Evolutionary conservation across 768 basidiomycete genomes (phyloP).

Genomic region (Paxillus involutus): DNA sequence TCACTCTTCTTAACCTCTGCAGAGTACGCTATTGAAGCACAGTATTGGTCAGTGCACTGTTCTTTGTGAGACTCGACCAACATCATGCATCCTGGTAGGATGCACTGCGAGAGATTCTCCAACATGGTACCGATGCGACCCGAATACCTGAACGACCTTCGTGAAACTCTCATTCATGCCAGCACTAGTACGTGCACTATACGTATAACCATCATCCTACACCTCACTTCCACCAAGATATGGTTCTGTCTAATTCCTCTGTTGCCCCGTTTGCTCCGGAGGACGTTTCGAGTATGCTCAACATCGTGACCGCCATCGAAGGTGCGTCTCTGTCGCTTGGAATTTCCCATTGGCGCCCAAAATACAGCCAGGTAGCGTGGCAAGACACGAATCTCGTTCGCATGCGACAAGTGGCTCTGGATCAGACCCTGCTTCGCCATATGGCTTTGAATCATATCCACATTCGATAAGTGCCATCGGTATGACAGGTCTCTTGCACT

Average conservation of each 20-base stretch:
- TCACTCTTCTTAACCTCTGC: background rate
- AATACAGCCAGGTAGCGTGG: background rate
- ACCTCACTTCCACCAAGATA: slow-evolving; percentile 9
- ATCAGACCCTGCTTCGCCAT: no score
- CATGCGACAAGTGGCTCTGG: no score
- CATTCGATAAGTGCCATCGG: background rate
- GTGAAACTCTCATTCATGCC: slow-evolving; percentile 8
- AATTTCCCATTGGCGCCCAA: background rate
- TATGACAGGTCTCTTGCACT: background rate
- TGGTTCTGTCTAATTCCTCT: slow-evolving; percentile 12
- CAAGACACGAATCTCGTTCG: no score
- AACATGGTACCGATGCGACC: background rate
- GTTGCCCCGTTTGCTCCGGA: slow-evolving; percentile 10
- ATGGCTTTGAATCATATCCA: background rate
- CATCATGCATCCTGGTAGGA: slow-evolving; percentile 13
- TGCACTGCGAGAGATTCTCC: slow-evolving; percentile 20
- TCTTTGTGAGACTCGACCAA: background rate
- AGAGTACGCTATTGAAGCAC: slow-evolving; percentile 24
- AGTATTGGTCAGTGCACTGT: slow-evolving; percentile 24
- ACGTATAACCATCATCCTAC: background rate
- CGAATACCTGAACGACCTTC: background rate
- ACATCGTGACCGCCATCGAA: slow-evolving; percentile 3
- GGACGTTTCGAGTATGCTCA: slow-evolving; percentile 7
- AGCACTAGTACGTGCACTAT: background rate
- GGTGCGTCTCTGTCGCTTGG: background rate